A percentile compares a stretch with the other conserved stretches of the same genome.
Conservation (phyloP, 192 early-diverging fungal species). For the Podochytrium sp. region DNA sequence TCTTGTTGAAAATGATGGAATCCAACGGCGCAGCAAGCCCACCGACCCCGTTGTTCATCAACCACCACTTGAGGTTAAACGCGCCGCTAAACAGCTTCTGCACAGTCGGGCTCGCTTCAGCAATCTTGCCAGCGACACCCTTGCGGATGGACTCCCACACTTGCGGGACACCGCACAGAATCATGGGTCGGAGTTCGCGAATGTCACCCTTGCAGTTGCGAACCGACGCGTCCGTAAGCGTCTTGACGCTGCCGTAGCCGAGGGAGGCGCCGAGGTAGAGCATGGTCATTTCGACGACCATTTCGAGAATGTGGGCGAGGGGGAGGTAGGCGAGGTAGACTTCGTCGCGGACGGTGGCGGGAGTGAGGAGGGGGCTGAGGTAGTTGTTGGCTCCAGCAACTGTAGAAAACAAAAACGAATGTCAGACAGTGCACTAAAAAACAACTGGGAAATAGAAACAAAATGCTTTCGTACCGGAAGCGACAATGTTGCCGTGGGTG, state of each 20-base stretch:
- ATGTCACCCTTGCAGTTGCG: conserved; percentile 73
- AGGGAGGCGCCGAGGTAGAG: conserved; percentile 50
- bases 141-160: conserved; percentile 88
- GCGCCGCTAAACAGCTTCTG: conserved; percentile 80
- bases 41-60: conserved; percentile 64
- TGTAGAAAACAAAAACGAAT: neutral
- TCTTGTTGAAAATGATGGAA: conserved; percentile 78
- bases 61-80: conserved; percentile 71
- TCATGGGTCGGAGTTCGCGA: conserved; percentile 65
- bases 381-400: conserved; percentile 44
- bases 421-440: neutral
- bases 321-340: conserved; percentile 75
- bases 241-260: conserved; percentile 68
- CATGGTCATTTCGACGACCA: conserved; percentile 77
- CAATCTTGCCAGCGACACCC: conserved; percentile 71
- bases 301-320: conserved; percentile 26
- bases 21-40: conserved; percentile 72
- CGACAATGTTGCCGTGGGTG: conserved; percentile 73
- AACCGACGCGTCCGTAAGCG: conserved; percentile 65
- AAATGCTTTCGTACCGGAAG: conserved; percentile 56
- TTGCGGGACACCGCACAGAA: conserved; percentile 73
- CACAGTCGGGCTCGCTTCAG: conserved; percentile 48
- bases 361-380: conserved; percentile 64
- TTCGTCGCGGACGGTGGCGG: too few species aligned
- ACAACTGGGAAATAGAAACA: neutral